Evolutionary conservation across 2,329 filamentous ascomycete genomes (phyloP).

Genomic region (Alternaria sp.): DNA sequence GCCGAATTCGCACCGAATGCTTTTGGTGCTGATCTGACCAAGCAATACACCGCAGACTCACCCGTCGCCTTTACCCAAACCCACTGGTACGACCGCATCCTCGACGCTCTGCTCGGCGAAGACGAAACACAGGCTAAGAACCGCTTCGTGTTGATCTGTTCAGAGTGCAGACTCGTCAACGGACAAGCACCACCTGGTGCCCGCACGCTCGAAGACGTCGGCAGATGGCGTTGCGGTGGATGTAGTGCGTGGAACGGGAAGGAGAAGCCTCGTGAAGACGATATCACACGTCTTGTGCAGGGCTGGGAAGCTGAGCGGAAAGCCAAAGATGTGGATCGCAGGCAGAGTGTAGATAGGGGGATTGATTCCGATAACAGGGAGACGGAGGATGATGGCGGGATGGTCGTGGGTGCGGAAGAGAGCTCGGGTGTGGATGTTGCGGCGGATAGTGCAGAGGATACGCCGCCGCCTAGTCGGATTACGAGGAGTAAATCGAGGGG

Average conservation of each 20-base stretch:
- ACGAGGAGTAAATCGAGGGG: constrained; percentile 56
- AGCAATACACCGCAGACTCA: constrained; percentile 43
- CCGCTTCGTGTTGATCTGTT: constrained; percentile 85
- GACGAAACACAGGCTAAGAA: constrained; percentile 94
- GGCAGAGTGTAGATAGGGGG: constrained; percentile 22
- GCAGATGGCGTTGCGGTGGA: constrained; percentile 86
- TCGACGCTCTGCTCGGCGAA: constrained; percentile 91
- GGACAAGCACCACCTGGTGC: constrained; percentile 93
- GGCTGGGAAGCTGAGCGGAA: constrained; percentile 63
- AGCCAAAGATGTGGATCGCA: constrained; percentile 30
- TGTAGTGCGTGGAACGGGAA: constrained; percentile 85
- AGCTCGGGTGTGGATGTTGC: constrained; percentile 33
- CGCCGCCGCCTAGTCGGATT: constrained; percentile 45
- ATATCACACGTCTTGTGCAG: constrained; percentile 59
- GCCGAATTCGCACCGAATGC: constrained; percentile 81
- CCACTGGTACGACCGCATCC: constrained; percentile 93
- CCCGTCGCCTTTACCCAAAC: constrained; percentile 56
- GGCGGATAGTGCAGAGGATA: constrained; percentile 34
- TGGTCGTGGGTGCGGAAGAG: constrained; percentile 27
- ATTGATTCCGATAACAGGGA: constrained; percentile 35
- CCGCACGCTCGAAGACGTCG: constrained; percentile 77
- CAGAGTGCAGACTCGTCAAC: constrained; percentile 85
- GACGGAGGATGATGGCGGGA: constrained; percentile 35
- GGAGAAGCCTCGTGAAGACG: constrained; percentile 76
- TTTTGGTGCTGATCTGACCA: constrained; percentile 52